Percentiles rank a stretch among this genome's conserved stretches.
Conservation (phyloP, 129 eudicot species). For the Chrysanthemum makinoi region DNA sequence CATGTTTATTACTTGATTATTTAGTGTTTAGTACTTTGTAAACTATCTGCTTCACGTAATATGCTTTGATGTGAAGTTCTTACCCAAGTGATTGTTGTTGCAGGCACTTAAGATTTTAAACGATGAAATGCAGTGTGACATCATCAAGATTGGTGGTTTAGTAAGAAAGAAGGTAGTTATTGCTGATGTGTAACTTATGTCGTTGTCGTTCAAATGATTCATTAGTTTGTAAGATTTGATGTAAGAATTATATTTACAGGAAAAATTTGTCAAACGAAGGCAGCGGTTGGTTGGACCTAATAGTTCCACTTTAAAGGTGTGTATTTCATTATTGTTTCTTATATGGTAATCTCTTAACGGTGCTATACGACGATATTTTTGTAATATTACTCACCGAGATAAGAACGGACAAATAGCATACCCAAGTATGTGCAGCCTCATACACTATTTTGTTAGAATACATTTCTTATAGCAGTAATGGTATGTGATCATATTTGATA, state of each 20-base stretch:
- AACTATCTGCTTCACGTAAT: background rate
- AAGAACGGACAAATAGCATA: too few species aligned
- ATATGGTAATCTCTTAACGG: background rate
- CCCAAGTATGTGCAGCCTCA: too few species aligned
- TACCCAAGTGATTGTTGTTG: conserved; percentile 17
- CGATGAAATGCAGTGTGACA: conserved; percentile 99
- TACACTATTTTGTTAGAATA: too few species aligned
- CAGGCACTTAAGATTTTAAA: conserved; percentile 85
- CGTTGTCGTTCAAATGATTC: too few species aligned
- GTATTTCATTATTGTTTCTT: conserved; percentile 13
- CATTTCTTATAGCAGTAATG: too few species aligned
- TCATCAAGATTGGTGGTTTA: conserved; percentile 75
- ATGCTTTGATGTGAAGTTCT: conserved; percentile 17
- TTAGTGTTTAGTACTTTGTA: background rate
- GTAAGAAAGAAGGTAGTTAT: conserved; percentile 25
- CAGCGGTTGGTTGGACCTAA: conserved; percentile 85
- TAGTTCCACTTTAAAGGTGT: conserved; percentile 83
- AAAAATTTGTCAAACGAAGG: conserved; percentile 86
- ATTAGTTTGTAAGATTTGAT: too few species aligned
- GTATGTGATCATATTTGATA: too few species aligned
- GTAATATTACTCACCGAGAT: background rate
- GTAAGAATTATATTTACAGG: conserved; percentile 46
- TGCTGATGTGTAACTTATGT: background rate
- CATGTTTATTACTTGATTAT: background rate
- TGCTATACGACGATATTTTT: background rate